Base-by-base conservation (phyloP, 2,329 filamentous ascomycete species). In the Trichoderma hamatum region DNA sequence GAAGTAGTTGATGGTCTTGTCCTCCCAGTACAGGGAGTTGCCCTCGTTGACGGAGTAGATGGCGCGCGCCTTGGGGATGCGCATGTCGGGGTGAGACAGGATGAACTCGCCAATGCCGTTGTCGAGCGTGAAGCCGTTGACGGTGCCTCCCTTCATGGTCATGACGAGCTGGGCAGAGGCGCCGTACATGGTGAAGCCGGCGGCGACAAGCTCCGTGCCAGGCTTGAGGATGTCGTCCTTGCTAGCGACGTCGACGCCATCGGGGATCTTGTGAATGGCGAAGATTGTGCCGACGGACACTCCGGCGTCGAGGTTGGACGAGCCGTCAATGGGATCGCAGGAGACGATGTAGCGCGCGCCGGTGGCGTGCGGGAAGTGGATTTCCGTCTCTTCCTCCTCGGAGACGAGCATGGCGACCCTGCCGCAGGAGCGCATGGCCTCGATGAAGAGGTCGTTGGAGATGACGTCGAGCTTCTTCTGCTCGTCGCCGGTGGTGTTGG, bases 381-480 rank as follows among this genome's bases (percentile, higher is more conserved):
- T 97, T 73, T 92, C 86, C 66, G 98, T 88, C 73, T 99, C 96
- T 81, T 98, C 95, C 79, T 99, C 96, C 82, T 99, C 96, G 0
- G 96, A 99, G n/a, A 99, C 94, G 43, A 99, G 85, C 70, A 98
- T 84, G 64, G 93, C 90, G 79, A 94, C 96, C 81, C 94, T 94
- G 76, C 93, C 94, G 32, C 92, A 97, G 65, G 93, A 95, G 74
- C 89, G 89, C 96, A 99, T 98, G 72, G 94, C 92, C 71, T 93
- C 90, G 78, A 99, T 92, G 84, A 99, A 99, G 76, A 99, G 87
- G 80, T 99, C 96, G 80, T 99, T 98, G 80, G 94, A 95, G 79
- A 99, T 98, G 70, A 99, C 95, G 80, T 99, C 96, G 72, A 99
- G 92, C 85, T 99, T 99, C 89, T 99, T 99, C 82, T 99, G 96